A percentile compares a stretch with the other conserved stretches of the same genome.
phyloP scores from a whole-genome alignment of 352 stramenopile genomes.

The Pythium inflatum region DNA sequence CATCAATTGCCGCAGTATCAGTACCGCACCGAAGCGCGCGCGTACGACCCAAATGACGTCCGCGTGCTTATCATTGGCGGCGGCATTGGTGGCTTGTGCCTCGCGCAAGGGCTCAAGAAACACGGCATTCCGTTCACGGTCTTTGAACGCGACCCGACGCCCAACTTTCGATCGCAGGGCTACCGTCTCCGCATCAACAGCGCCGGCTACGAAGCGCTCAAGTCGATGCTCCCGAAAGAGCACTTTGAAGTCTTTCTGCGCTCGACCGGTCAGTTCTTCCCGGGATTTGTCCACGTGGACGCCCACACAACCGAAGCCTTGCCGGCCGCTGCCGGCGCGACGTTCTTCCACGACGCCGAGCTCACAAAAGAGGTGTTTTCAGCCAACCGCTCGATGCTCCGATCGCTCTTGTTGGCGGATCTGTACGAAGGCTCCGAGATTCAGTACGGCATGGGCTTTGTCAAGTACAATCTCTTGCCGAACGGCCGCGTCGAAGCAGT shows the following conservation, averaged over 20 bases:
- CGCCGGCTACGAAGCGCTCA: slow-evolving; percentile 61
- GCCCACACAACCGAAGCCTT: no score
- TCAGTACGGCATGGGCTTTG: slow-evolving; percentile 59
- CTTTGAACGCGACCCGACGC: slow-evolving; percentile 59
- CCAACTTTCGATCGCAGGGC: slow-evolving; percentile 49
- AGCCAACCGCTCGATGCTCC: slow-evolving; percentile 33
- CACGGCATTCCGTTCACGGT: slow-evolving; percentile 65
- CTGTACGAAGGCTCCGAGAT: slow-evolving; percentile 53
- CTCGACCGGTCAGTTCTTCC: slow-evolving; percentile 51
- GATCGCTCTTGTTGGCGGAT: slow-evolving; percentile 42
- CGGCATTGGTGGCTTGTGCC: slow-evolving; percentile 58
- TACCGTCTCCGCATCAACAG: slow-evolving; percentile 67
- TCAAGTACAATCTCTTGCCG: slow-evolving; percentile 38
- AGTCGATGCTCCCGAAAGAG: slow-evolving; percentile 43
- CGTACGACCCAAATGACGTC: neutral
- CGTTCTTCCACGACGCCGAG: slow-evolving; percentile 3
- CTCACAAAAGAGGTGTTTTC: slow-evolving; percentile 30
- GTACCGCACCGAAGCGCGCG: neutral
- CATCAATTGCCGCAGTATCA: slow-evolving; percentile 1
- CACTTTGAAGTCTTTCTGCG: slow-evolving; percentile 60
- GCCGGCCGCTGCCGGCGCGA: slow-evolving; percentile 9
- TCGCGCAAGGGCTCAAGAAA: slow-evolving; percentile 69
- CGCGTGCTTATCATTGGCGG: slow-evolving; percentile 44
- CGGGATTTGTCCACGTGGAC: slow-evolving; percentile 50
- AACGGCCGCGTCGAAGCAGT: slow-evolving; percentile 53